phyloP scores from a whole-genome alignment of 768 basidiomycete species.

The Trametes villosa region DNA sequence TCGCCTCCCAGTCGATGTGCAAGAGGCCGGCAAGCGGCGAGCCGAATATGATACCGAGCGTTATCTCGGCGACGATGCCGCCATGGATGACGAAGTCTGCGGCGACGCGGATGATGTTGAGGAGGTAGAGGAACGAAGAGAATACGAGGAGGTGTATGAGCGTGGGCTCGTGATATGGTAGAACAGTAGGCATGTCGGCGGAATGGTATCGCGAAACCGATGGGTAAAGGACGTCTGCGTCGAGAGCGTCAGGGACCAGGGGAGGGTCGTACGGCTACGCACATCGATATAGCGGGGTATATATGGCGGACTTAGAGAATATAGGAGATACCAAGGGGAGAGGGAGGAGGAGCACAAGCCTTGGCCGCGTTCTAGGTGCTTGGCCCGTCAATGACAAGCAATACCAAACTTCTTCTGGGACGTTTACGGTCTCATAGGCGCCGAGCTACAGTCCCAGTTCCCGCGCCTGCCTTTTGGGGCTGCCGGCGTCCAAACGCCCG shows the following conservation, averaged over 20 bases:
- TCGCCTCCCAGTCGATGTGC: conserved; percentile 42
- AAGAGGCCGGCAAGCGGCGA: conserved; percentile 52
- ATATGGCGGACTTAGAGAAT: background rate
- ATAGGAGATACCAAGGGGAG: background rate
- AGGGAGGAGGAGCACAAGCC: background rate
- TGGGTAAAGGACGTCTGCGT: background rate
- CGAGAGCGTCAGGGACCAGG: background rate
- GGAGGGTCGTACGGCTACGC: background rate
- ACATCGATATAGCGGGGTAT: background rate
- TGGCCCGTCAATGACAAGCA: background rate
- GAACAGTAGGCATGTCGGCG: background rate
- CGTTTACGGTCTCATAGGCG: too few species aligned
- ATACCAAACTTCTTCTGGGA: too few species aligned
- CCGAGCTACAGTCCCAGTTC: too few species aligned
- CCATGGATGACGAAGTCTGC: conserved; percentile 48
- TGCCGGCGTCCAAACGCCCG: background rate
- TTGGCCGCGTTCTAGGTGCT: background rate
- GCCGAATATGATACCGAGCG: conserved; percentile 59
- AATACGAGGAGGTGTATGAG: conserved; percentile 46
- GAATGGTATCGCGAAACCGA: background rate
- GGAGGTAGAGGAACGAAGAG: conserved; percentile 55
- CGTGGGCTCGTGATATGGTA: conserved; percentile 22
- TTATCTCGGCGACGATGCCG: conserved; percentile 55
- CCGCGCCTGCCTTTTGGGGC: background rate
- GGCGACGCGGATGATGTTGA: conserved; percentile 51